A percentile compares a stretch with the other conserved stretches of the same genome.
These are phyloP conservation scores for Protomyces macrosporus DNA, from an alignment of 1,139 yeast genomes.

Conservation along the genomic window DNA sequence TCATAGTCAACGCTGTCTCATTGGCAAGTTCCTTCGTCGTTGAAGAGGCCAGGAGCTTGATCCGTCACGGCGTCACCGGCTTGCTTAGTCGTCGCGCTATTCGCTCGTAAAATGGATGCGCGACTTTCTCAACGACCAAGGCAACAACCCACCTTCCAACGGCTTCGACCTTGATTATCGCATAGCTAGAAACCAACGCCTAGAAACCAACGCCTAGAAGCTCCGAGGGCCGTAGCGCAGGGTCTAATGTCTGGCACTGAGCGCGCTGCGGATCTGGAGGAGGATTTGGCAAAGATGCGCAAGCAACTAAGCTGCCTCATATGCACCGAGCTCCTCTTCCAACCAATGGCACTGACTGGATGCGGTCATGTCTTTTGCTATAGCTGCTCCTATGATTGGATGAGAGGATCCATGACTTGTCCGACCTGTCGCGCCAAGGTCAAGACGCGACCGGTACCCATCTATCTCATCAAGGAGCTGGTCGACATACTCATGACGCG, in stretches of 20 bases:
- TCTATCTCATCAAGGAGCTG: slow-evolving; percentile 15
- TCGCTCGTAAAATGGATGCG: too few species aligned
- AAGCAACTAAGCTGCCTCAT: slow-evolving; percentile 17
- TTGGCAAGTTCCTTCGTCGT: too few species aligned
- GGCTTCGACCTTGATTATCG: too few species aligned
- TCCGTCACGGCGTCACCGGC: too few species aligned
- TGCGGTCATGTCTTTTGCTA: slow-evolving; percentile 27
- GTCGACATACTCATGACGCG: slow-evolving; percentile 1
- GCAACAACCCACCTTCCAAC: too few species aligned
- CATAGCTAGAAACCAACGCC: too few species aligned
- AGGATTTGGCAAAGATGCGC: neutral
- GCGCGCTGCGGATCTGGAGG: neutral
- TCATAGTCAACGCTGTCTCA: too few species aligned
- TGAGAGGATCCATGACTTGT: slow-evolving; percentile 19
- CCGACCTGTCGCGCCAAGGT: slow-evolving; percentile 24
- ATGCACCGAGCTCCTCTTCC: slow-evolving; percentile 19
- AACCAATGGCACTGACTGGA: slow-evolving; percentile 10
- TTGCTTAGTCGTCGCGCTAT: too few species aligned
- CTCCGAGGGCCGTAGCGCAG: neutral
- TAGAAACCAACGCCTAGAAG: too few species aligned
- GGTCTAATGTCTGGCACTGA: neutral
- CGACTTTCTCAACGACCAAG: too few species aligned
- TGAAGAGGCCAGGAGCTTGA: too few species aligned
- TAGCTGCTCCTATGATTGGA: slow-evolving; percentile 24
- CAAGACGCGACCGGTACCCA: slow-evolving; percentile 4